phyloP scores from a whole-genome alignment of 1,284 basidiomycete genomes.

The Somion occarium region DNA sequence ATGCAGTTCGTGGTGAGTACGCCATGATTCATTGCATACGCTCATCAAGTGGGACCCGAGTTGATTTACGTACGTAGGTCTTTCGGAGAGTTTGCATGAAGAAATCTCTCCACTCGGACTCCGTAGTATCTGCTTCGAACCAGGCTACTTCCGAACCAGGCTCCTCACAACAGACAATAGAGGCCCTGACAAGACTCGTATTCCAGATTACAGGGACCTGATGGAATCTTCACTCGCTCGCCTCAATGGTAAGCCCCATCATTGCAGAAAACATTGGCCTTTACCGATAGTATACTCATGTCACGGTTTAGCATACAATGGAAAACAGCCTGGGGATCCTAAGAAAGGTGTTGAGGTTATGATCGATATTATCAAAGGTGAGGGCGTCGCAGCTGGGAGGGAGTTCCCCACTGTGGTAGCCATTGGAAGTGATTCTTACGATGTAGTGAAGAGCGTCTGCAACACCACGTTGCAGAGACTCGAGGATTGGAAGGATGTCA shows the following conservation, averaged over 20 bases:
- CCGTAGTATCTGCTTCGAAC: slow-evolving; percentile 37
- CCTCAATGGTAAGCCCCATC: slow-evolving; percentile 11
- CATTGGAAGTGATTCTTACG: slow-evolving; percentile 25
- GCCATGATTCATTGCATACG: no score
- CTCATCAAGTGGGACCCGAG: no score
- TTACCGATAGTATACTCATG: no score
- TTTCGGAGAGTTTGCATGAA: slow-evolving; percentile 33
- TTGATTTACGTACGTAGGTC: no score
- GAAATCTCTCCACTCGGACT: slow-evolving; percentile 40
- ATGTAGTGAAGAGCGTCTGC: slow-evolving; percentile 15
- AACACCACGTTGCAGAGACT: slow-evolving; percentile 16
- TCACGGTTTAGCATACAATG: slow-evolving; percentile 20
- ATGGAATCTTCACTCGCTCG: slow-evolving; percentile 21
- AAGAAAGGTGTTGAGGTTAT: slow-evolving; percentile 25
- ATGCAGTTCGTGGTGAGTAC: slow-evolving; percentile 29
- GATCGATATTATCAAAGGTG: slow-evolving; percentile 27
- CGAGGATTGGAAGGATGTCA: slow-evolving; percentile 25
- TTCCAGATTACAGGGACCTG: slow-evolving; percentile 34
- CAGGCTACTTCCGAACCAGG: slow-evolving; percentile 39
- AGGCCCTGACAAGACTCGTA: slow-evolving; percentile 27
- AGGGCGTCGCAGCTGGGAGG: slow-evolving; percentile 23
- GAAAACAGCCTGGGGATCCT: slow-evolving; percentile 31
- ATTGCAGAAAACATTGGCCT: no score
- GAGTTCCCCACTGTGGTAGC: slow-evolving; percentile 18
- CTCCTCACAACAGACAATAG: slow-evolving; percentile 31